phyloP scores from a whole-genome alignment of 2,329 filamentous ascomycete species.

The Neopestalotiopsis rosae region DNA sequence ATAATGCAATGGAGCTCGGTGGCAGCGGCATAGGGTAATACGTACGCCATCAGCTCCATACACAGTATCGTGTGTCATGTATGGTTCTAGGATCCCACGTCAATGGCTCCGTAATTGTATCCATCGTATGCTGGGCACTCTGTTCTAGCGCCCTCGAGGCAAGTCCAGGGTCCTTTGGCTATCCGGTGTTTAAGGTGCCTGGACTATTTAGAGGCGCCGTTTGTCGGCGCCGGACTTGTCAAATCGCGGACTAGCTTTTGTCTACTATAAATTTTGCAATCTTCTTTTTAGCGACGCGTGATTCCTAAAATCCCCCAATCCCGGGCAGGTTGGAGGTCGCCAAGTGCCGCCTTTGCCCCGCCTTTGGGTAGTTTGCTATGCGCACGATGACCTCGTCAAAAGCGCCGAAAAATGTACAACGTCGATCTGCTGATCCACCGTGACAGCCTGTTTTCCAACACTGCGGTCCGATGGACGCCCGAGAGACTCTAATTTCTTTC shows the following conservation, averaged over 20 bases:
- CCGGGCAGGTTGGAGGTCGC: neutral
- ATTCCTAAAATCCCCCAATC: neutral
- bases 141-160: neutral
- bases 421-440: slow-evolving; percentile 5
- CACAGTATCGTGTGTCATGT: neutral
- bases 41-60: neutral
- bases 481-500: neutral
- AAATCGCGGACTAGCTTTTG: neutral
- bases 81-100: neutral
- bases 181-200: neutral
- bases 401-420: slow-evolving; percentile 10
- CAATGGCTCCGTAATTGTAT: slow-evolving; percentile 1
- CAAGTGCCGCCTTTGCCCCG: neutral
- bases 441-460: neutral
- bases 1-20: neutral
- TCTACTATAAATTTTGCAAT: slow-evolving; percentile 2
- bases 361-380: neutral
- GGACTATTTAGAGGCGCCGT: neutral
- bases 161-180: neutral
- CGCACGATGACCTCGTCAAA: neutral
- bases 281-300: slow-evolving; percentile 11
- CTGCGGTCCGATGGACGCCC: slow-evolving; percentile 1
- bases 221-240: neutral
- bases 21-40: neutral
- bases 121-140: neutral